phyloP scores from a whole-genome alignment of 805 yeast species.

The Suhomyces kilbournensis region DNA sequence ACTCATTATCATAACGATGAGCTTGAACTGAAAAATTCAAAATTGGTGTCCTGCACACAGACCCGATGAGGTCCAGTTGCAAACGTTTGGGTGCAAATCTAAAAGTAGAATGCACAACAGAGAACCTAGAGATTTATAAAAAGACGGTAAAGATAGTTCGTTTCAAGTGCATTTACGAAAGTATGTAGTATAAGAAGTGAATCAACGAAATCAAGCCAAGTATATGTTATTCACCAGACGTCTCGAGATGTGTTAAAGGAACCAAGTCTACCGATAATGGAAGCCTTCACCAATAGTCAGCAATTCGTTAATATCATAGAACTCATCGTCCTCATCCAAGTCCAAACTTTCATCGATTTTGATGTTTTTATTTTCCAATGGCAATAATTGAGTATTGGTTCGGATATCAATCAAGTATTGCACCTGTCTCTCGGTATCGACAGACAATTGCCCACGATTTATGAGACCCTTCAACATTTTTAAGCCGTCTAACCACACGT shows the following conservation, averaged over 20 bases:
- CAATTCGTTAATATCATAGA: slow-evolving; percentile 26
- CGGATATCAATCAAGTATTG: slow-evolving; percentile 33
- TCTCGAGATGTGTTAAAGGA: not conserved
- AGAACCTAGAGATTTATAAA: not conserved
- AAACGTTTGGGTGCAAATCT: not conserved
- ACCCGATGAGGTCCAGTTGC: not conserved
- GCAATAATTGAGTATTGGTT: slow-evolving; percentile 39
- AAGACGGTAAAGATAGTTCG: not conserved
- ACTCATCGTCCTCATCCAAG: slow-evolving; percentile 28
- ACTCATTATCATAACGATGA: slow-evolving; percentile 1
- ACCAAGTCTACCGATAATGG: slow-evolving; percentile 13
- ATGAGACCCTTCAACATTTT: slow-evolving; percentile 43
- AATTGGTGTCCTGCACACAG: not conserved
- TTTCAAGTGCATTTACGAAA: not conserved
- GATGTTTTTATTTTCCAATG: slow-evolving; percentile 26
- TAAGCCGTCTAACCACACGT: slow-evolving; percentile 78
- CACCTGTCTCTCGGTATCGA: slow-evolving; percentile 37
- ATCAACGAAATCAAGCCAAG: not conserved
- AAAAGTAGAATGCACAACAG: not conserved
- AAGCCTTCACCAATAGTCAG: slow-evolving; percentile 21
- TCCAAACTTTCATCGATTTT: slow-evolving; percentile 17
- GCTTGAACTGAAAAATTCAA: slow-evolving; percentile 2
- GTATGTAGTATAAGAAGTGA: not conserved
- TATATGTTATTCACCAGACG: not conserved
- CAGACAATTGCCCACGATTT: slow-evolving; percentile 31